Conservation (phyloP, 2,329 filamentous ascomycete species). For the Coniochaeta pulveracea region DNA sequence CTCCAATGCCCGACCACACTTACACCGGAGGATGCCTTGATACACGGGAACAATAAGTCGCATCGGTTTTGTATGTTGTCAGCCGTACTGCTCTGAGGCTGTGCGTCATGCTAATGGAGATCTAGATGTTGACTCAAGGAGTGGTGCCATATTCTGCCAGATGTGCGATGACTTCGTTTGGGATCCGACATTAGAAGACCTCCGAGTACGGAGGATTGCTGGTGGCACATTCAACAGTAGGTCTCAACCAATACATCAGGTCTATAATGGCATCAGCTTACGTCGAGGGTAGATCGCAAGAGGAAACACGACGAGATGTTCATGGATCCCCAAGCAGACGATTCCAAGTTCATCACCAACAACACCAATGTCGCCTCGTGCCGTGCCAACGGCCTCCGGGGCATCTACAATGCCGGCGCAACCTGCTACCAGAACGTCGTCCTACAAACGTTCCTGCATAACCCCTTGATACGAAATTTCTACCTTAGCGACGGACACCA, state of each 20-base stretch:
- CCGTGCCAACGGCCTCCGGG: conserved; percentile 75
- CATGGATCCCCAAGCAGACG: conserved; percentile 51
- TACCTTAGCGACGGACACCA: conserved; percentile 88
- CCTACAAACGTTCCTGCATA: conserved; percentile 85
- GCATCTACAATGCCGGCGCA: conserved; percentile 95
- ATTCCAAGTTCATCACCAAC: conserved; percentile 62
- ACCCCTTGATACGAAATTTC: conserved; percentile 81
- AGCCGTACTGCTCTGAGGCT: not conserved
- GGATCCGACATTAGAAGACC: conserved; percentile 68
- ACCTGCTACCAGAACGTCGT: conserved; percentile 98
- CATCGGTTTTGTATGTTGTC: conserved; percentile 60
- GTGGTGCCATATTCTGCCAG: conserved; percentile 66
- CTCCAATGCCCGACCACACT: conserved; percentile 62
- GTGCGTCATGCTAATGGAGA: conserved; percentile 14
- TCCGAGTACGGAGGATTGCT: conserved; percentile 59
- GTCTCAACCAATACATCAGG: conserved; percentile 12
- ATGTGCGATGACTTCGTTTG: conserved; percentile 76
- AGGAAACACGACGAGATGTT: conserved; percentile 65
- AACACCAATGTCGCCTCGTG: conserved; percentile 77
- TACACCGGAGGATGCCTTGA: conserved; percentile 50
- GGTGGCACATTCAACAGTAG: conserved; percentile 54
- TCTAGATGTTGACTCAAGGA: conserved; percentile 65
- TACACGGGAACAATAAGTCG: conserved; percentile 56
- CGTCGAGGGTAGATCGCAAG: conserved; percentile 49
- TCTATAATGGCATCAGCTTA: not conserved